Percentiles rank a stretch among this genome's conserved stretches.
Conservation (phyloP, 768 basidiomycete genomes). For the Rhizopogon rudus region DNA sequence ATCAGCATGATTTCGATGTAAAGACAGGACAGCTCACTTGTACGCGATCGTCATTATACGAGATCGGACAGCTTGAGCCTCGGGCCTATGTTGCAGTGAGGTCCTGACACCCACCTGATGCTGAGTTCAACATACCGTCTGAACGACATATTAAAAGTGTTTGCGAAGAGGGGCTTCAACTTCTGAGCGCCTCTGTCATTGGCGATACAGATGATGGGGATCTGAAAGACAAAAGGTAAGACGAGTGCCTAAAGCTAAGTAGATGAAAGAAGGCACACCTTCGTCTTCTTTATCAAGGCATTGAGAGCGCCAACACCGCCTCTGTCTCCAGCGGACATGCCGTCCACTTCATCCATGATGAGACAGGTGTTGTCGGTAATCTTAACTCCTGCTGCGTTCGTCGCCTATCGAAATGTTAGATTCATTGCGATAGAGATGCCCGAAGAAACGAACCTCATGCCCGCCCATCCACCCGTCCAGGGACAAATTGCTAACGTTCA, state of each 20-base stretch:
- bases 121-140: slow-evolving; percentile 47
- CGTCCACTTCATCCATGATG: slow-evolving; percentile 99
- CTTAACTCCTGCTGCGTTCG: slow-evolving; percentile 63
- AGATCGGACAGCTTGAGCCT: slow-evolving; percentile 71
- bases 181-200: slow-evolving; percentile 88
- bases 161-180: slow-evolving; percentile 75
- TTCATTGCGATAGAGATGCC: neutral
- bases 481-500: slow-evolving; percentile 86
- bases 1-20: neutral
- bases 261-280: slow-evolving; percentile 37
- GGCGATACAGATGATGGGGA: slow-evolving; percentile 96
- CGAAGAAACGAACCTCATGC: slow-evolving; percentile 33
- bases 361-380: slow-evolving; percentile 81
- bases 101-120: neutral
- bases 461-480: slow-evolving; percentile 82
- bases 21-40: slow-evolving; percentile 57
- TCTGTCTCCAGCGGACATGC: slow-evolving; percentile 97
- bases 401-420: slow-evolving; percentile 30
- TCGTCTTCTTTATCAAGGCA: slow-evolving; percentile 88
- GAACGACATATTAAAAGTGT: slow-evolving; percentile 75
- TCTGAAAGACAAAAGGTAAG: slow-evolving; percentile 36
- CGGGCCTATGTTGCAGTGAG: slow-evolving; percentile 50
- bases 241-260: neutral
- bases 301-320: slow-evolving; percentile 95
- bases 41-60: slow-evolving; percentile 83